phyloP scores from a whole-genome alignment of 1,139 yeast species.

The Citeromyces siamensis region DNA sequence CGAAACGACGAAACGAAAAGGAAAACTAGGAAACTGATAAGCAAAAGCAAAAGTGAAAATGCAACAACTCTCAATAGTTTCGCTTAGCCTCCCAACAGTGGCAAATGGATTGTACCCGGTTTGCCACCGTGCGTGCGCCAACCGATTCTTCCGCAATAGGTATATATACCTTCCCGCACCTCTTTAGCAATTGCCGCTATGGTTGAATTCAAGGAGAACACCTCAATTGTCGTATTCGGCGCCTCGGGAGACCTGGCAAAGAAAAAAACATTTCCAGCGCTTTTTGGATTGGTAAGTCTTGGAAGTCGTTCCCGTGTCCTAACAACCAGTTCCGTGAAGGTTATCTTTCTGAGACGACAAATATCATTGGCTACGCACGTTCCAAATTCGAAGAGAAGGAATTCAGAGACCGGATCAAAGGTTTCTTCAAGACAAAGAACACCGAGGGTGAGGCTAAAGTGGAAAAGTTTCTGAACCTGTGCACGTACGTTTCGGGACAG shows the following conservation, averaged over 20 bases:
- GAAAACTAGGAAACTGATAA: too few relatives aligned
- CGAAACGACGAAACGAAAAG: too few relatives aligned
- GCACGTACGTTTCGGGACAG: conserved; percentile 63
- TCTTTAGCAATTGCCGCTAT: conserved; percentile 4
- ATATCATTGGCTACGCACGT: conserved; percentile 88
- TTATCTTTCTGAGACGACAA: conserved; percentile 53
- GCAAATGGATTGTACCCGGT: neutral
- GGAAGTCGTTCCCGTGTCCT: neutral
- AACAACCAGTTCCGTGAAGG: conserved; percentile 43
- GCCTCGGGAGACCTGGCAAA: conserved; percentile 97
- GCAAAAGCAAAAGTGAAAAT: too few relatives aligned
- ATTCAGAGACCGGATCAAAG: conserved; percentile 51
- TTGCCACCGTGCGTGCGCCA: neutral
- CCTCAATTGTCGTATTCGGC: conserved; percentile 78
- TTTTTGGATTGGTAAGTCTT: conserved; percentile 39
- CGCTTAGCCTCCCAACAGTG: neutral
- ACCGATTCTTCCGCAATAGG: neutral
- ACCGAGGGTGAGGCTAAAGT: conserved; percentile 29
- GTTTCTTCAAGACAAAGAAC: conserved; percentile 46
- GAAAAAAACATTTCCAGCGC: conserved; percentile 85
- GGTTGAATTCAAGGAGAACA: conserved; percentile 40
- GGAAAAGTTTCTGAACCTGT: conserved; percentile 50
- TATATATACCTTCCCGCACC: neutral
- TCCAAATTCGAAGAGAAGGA: conserved; percentile 59
- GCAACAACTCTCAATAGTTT: too few relatives aligned